Base-by-base conservation (phyloP, 1,284 basidiomycete genomes). In the Bjerkandera adusta region DNA sequence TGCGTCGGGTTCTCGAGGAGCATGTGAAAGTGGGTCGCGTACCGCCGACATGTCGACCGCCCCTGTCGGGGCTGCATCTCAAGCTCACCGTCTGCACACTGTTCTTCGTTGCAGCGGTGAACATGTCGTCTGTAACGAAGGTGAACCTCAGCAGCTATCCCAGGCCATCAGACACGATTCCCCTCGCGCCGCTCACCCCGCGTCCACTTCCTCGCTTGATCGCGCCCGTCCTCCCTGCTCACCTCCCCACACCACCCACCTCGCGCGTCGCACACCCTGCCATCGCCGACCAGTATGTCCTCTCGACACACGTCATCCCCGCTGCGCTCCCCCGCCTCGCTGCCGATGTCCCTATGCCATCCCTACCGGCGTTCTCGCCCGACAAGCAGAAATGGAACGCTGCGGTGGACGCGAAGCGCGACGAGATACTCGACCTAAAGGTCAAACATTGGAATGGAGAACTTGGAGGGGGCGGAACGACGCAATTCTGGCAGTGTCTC, bases 251-350 rank as follows among this genome's bases (percentile, higher is more conserved):
- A 21, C 50, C 66, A 43, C 59, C 65, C 33, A 56, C 62, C 29
- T 52, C 54, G 8, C 46, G 45, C 21, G 53, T 46, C 15, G 42
- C 41, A 35, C 33, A 43, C 35, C 18, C 46, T 16, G 32, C 49
- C 18, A 54, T 65, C 22, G 52, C 54, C 45, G 48, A 43, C 21
- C 56, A 59, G 10, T 83, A 71, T 59, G 63, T 57, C 12, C 58
- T 75, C 4, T 77, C 77, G 1, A 85, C 85, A 0, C 90, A 93
- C 57, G 61, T 91, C 26, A 64, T 89, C n/a, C 87, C 88, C 0
- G 82, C 85, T 4, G 81, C 85, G 0, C 78, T 78, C 57, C 78
- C 88, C 3, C 75, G 87, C 8, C 72, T 72, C 12, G 71, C 70
- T 1, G 71, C 75, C 0, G 64, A 73, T 45, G 60, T 74, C 3